A percentile compares a stretch with the other conserved stretches of the same genome.
Evolutionary conservation across 2,329 filamentous ascomycete species (phyloP).

Genomic region (Pezicula radicicola): DNA sequence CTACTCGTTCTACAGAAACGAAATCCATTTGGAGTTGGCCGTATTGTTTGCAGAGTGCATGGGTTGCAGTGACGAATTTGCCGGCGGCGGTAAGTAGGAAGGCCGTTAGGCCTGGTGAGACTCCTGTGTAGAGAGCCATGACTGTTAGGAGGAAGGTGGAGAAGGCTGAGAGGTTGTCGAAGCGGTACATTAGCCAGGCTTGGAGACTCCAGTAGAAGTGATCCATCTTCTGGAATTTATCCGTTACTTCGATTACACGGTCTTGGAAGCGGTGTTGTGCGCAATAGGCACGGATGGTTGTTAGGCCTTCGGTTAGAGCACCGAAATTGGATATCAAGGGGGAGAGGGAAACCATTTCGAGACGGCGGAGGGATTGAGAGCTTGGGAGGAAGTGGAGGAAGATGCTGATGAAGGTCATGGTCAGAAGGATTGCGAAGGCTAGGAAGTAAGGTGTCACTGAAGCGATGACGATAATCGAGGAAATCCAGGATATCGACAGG

Average conservation of each 20-base stretch:
- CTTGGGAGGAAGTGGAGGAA: conserved; percentile 78
- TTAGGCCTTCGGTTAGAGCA: conserved; percentile 78
- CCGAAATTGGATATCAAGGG: conserved; percentile 93
- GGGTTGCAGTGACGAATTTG: conserved; percentile 67
- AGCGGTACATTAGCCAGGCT: conserved; percentile 79
- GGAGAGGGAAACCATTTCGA: conserved; percentile 87
- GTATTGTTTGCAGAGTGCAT: conserved; percentile 74
- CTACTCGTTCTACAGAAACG: conserved; percentile 82
- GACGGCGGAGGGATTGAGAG: conserved; percentile 76
- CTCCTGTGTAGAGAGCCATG: conserved; percentile 70
- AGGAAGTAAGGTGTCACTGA: conserved; percentile 77
- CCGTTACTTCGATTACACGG: conserved; percentile 75
- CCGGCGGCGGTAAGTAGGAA: conserved; percentile 76
- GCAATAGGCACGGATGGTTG: conserved; percentile 80
- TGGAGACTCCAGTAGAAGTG: conserved; percentile 94
- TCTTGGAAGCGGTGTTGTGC: conserved; percentile 78
- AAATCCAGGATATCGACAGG: conserved; percentile 66
- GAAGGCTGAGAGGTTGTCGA: conserved; percentile 66
- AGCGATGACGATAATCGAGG: conserved; percentile 74
- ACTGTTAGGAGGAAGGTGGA: conserved; percentile 73
- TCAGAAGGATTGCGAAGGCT: conserved; percentile 66
- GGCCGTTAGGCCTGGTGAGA: conserved; percentile 75
- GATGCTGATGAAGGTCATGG: conserved; percentile 65
- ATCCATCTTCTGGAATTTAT: conserved; percentile 90
- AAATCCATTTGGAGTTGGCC: conserved; percentile 89